Evolutionary conservation across 1,139 yeast species (phyloP).

Genomic region (Sporopachydermia cereana): DNA sequence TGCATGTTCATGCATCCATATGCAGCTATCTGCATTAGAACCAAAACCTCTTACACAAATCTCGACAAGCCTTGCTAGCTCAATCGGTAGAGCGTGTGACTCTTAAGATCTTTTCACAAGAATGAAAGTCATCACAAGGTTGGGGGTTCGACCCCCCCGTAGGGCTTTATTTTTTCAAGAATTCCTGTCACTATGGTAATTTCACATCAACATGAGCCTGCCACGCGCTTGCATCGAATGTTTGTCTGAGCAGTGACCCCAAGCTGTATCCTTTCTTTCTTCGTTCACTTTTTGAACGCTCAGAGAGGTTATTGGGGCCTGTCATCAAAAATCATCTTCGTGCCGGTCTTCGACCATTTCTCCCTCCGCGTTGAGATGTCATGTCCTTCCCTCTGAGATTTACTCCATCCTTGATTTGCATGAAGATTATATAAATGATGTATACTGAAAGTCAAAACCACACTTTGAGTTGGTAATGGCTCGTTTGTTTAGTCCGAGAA

Average conservation of each 20-base stretch:
- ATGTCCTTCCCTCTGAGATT: too few relatives aligned
- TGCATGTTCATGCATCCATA: too few relatives aligned
- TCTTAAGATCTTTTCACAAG: background rate
- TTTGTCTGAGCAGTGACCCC: too few relatives aligned
- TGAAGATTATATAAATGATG: background rate
- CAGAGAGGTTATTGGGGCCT: too few relatives aligned
- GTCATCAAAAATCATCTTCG: too few relatives aligned
- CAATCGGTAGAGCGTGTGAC: background rate
- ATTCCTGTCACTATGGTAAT: too few relatives aligned
- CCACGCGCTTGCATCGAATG: too few relatives aligned
- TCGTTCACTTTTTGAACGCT: background rate
- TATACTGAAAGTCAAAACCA: background rate
- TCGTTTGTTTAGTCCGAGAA: background rate
- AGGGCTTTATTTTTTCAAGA: background rate
- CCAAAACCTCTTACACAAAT: too few relatives aligned
- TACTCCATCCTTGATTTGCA: too few relatives aligned
- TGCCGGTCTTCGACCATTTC: too few relatives aligned
- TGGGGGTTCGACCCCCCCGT: conserved; percentile 1
- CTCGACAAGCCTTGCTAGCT: background rate
- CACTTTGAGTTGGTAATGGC: background rate
- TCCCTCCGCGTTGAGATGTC: too few relatives aligned
- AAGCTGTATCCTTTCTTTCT: background rate
- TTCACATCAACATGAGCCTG: background rate
- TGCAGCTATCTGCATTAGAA: too few relatives aligned
- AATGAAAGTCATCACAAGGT: background rate